These are phyloP conservation scores for Fusarium sp. DNA, from an alignment of 2,329 filamentous ascomycete genomes.

Conservation along the genomic window DNA sequence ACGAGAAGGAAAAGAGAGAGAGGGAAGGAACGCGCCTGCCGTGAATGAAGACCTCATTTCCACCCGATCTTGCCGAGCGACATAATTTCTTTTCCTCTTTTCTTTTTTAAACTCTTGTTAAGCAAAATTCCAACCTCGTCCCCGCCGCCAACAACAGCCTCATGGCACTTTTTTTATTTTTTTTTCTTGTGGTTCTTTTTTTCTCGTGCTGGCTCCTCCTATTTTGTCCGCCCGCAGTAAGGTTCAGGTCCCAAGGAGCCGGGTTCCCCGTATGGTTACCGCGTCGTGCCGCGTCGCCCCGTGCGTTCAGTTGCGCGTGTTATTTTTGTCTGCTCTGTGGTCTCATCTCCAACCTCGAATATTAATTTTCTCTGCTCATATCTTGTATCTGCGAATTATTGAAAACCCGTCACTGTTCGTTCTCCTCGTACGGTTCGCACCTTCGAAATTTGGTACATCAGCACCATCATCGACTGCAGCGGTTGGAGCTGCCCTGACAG, in stretches of 20 bases:
- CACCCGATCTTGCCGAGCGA: conserved; percentile 26
- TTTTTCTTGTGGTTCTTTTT: not conserved
- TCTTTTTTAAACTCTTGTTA: conserved; percentile 7
- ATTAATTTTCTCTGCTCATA: conserved; percentile 1
- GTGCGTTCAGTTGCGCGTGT: conserved; percentile 22
- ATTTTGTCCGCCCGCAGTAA: not conserved
- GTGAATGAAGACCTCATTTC: conserved; percentile 29
- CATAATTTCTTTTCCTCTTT: conserved; percentile 25
- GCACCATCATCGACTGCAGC: conserved; percentile 8
- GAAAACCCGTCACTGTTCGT: not conserved
- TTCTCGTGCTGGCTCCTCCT: not conserved
- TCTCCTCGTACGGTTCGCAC: conserved; percentile 2
- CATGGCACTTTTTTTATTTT: conserved; percentile 9
- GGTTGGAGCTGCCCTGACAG: conserved; percentile 28
- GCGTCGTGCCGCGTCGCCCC: conserved; percentile 31
- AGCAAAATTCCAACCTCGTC: conserved; percentile 23
- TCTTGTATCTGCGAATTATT: not conserved
- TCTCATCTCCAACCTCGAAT: conserved; percentile 2
- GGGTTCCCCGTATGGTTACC: conserved; percentile 21
- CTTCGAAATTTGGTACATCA: not conserved
- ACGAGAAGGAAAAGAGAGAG: not conserved
- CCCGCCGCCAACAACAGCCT: conserved; percentile 23
- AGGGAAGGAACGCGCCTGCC: conserved; percentile 19
- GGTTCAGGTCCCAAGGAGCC: conserved; percentile 8
- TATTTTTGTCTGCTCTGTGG: conserved; percentile 3